These are phyloP conservation scores for Penicillium daleae DNA, from an alignment of 495 filamentous ascomycete genomes.

Conservation along the genomic window DNA sequence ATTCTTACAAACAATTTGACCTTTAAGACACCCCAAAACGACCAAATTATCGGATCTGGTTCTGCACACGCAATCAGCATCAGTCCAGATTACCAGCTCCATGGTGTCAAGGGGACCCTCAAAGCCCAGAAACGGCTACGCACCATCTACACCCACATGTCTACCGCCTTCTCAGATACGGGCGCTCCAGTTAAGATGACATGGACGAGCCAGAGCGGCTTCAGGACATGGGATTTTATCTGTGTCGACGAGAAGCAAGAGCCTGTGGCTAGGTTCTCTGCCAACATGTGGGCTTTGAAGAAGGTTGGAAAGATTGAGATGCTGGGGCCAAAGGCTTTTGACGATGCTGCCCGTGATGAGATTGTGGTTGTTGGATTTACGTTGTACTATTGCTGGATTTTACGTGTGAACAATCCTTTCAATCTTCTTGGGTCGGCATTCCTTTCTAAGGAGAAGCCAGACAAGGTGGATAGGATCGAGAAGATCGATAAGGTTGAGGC, in stretches of 20 bases:
- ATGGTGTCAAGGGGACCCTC: constrained; percentile 21
- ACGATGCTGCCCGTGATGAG: constrained; percentile 25
- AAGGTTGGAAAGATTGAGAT: constrained; percentile 27
- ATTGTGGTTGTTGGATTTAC: constrained; percentile 31
- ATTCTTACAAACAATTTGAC: constrained; percentile 23
- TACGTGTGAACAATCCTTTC: constrained; percentile 18
- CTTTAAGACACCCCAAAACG: constrained; percentile 8
- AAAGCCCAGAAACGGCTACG: constrained; percentile 24
- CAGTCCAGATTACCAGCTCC: constrained; percentile 21
- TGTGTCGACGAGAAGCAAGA: constrained; percentile 26
- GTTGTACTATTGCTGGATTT: constrained; percentile 21
- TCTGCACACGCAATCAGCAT: constrained; percentile 23
- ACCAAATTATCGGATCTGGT: constrained; percentile 21
- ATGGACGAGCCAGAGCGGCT: constrained; percentile 24
- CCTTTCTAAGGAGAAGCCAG: constrained; percentile 12
- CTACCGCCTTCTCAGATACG: constrained; percentile 22
- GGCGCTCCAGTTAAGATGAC: constrained; percentile 21
- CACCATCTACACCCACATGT: constrained; percentile 28
- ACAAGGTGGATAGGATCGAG: neutral
- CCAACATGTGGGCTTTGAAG: constrained; percentile 29
- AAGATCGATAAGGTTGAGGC: neutral
- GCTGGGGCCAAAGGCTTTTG: constrained; percentile 18
- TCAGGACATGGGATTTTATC: constrained; percentile 32
- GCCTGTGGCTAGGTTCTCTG: constrained; percentile 22
- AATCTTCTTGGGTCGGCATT: constrained; percentile 20